Conservation (phyloP, 805 yeast species). For the Pichia nakasei region DNA sequence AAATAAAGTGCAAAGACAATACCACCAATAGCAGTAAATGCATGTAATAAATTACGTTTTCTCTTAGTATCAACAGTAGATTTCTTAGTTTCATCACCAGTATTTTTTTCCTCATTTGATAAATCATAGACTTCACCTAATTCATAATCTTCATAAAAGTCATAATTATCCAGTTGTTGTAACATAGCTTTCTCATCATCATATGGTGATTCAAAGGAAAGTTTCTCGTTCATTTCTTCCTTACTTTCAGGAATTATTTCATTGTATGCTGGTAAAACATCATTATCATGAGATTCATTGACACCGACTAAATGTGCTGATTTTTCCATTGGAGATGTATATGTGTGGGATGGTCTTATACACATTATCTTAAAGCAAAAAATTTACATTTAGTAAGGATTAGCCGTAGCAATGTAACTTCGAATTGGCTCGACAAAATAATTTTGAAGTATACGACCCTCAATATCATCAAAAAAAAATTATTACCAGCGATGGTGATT, state of each 20-base stretch:
- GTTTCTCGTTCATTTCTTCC: not conserved
- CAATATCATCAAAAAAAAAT: too few species aligned
- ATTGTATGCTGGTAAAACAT: not conserved
- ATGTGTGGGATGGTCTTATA: conserved; percentile 6
- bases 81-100: too few species aligned
- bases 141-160: not conserved
- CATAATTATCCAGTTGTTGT: not conserved
- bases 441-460: too few species aligned
- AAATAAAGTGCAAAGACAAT: too few species aligned
- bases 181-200: not conserved
- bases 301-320: conserved; percentile 1
- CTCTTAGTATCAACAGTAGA: too few species aligned
- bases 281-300: conserved; percentile 5
- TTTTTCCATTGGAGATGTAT: not conserved
- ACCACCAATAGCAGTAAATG: too few species aligned
- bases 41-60: too few species aligned
- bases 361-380: conserved; percentile 1
- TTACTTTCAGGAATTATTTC: not conserved
- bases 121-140: not conserved
- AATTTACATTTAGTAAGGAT: too few species aligned
- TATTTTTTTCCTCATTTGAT: not conserved
- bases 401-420: too few species aligned
- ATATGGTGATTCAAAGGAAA: not conserved
- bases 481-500: too few species aligned
- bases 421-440: too few species aligned